Conservation (phyloP, 495 filamentous ascomycete species). For the Xylaria palmicola region DNA sequence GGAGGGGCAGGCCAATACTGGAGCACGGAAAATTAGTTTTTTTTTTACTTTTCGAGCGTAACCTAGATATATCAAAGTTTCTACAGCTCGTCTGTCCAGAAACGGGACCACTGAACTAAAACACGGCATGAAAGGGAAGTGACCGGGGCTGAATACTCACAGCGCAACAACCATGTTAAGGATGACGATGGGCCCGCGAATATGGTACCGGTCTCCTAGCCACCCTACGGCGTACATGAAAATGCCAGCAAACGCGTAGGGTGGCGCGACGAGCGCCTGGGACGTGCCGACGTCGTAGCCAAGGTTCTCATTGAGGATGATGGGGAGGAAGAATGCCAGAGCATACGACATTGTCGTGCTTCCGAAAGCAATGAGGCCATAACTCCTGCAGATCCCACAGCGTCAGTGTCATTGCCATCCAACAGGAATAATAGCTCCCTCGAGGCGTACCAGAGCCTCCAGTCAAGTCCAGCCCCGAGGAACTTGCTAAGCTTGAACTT, state of each 20-base stretch:
- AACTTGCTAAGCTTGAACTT: conserved; percentile 52
- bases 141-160: not conserved
- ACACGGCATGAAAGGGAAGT: not conserved
- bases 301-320: conserved; percentile 57
- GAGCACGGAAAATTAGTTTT: not conserved
- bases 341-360: conserved; percentile 59
- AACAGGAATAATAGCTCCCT: conserved; percentile 32
- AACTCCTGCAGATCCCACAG: conserved; percentile 30
- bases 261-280: conserved; percentile 61
- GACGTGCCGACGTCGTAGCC: conserved; percentile 52
- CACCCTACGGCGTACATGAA: conserved; percentile 54
- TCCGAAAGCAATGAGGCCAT: conserved; percentile 53
- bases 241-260: conserved; percentile 56
- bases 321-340: conserved; percentile 64
- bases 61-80: too few species aligned
- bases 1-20: conserved; percentile 6
- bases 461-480: conserved; percentile 45
- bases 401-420: conserved; percentile 22
- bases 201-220: conserved; percentile 53
- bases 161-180: conserved; percentile 45
- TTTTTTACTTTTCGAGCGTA: too few species aligned
- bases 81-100: not conserved
- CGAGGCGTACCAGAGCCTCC: conserved; percentile 53
- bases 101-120: not conserved
- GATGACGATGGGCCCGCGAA: conserved; percentile 56